Percentiles rank a stretch among this genome's conserved stretches.
Evolutionary conservation across 148 eudicot genomes (phyloP).

Genomic region (Simmondsia chinensis): DNA sequence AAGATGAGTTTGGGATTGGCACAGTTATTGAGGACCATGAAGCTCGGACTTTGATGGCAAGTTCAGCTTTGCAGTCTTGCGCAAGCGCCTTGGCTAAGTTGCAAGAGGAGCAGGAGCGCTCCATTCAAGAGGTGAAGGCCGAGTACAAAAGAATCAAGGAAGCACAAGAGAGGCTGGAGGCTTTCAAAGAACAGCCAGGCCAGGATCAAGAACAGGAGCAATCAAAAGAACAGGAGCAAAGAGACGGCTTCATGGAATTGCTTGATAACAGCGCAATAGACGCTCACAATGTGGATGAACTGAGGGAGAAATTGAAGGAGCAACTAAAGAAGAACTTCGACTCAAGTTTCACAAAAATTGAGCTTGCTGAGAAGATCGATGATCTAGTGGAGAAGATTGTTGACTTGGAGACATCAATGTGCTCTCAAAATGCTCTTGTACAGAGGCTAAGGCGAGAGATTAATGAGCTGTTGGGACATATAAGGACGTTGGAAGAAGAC

Average conservation of each 20-base stretch:
- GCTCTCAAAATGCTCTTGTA: constrained; percentile 53
- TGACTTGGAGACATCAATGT: constrained; percentile 34
- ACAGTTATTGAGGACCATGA: constrained; percentile 68
- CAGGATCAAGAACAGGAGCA: not conserved
- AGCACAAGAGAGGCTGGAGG: constrained; percentile 34
- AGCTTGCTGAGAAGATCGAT: constrained; percentile 69
- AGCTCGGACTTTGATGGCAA: constrained; percentile 54
- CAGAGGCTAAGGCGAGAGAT: constrained; percentile 43
- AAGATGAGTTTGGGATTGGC: constrained; percentile 63
- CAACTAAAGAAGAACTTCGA: constrained; percentile 20
- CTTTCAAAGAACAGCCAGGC: constrained; percentile 22
- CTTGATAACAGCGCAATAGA: constrained; percentile 17
- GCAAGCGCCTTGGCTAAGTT: constrained; percentile 41
- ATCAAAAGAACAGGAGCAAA: not conserved
- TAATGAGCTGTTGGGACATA: constrained; percentile 35
- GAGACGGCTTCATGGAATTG: constrained; percentile 13
- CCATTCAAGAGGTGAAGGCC: constrained; percentile 29
- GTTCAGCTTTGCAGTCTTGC: constrained; percentile 57
- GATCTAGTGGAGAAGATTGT: constrained; percentile 61
- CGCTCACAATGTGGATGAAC: constrained; percentile 13
- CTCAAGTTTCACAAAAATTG: constrained; percentile 40
- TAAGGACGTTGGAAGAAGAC: constrained; percentile 38
- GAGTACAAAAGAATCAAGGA: constrained; percentile 45
- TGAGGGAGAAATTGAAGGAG: constrained; percentile 32
- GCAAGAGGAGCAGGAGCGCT: constrained; percentile 34